Evolutionary conservation across 345 rosid species (phyloP).

Genomic region (Sapria himalayana): DNA sequence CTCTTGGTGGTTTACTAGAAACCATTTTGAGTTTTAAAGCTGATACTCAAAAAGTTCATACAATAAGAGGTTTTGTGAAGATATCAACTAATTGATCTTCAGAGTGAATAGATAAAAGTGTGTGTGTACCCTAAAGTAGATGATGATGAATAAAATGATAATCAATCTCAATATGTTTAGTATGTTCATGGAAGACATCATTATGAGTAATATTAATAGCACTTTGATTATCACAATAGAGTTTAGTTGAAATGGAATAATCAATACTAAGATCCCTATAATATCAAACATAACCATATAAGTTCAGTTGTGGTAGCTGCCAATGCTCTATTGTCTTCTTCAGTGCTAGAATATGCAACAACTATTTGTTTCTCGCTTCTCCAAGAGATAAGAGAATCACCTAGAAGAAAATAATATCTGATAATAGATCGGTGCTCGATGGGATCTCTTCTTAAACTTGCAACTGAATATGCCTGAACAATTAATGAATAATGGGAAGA

Average conservation of each 20-base stretch:
- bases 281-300: background rate
- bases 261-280: background rate
- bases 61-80: background rate
- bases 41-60: background rate
- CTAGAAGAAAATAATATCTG: background rate
- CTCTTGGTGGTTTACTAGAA: background rate
- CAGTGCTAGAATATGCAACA: background rate
- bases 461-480: background rate
- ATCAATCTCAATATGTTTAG: background rate
- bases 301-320: background rate
- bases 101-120: background rate
- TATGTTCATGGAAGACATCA: too few relatives aligned
- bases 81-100: background rate
- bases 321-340: background rate
- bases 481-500: background rate
- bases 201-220: too few relatives aligned
- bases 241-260: background rate
- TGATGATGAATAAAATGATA: background rate
- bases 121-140: background rate
- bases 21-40: background rate
- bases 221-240: background rate
- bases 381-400: background rate
- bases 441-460: background rate
- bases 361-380: background rate
- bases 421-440: background rate